Base-by-base conservation (phyloP, 2,329 filamentous ascomycete species). In the Phoma sp. region DNA sequence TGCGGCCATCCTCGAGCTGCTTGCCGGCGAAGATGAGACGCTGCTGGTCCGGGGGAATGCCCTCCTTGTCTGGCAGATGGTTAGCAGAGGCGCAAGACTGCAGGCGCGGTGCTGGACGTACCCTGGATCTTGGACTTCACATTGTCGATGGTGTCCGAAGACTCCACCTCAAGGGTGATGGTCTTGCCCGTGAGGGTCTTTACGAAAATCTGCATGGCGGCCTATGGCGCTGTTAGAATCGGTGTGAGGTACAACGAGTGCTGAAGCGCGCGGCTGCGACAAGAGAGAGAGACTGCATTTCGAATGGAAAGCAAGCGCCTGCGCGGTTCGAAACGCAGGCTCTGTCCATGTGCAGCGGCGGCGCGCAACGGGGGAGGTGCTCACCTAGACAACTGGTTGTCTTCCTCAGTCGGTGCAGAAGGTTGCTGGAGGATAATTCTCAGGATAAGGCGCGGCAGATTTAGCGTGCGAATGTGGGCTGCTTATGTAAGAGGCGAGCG, bases 141-240 rank as follows among this genome's bases (percentile, higher is more conserved):
- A 89, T 98, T 98, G 88, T 98, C 95, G 83, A 99, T 98, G 78
- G 93, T 98, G 83, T 99, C 95, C 77, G 89, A 93, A 75, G 92
- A 96, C 89, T 98, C 95, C 83, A 98, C 95, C 92, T 99, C 95
- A 75, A 99, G 93, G 89, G 95, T 98, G 89, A 98, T 98, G 79
- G 95, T 98, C 90, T 98, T 98, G 78, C 95, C 95, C 90, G 95
- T 98, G 75, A 98, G 73, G 80, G 82, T 84, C 76, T 84, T 84
- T 70, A 85, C 82, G 79, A 85, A 78, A 64, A 78, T 78, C 74
- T 78, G 75, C 75, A 77, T 77, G 70, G 70, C 71, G 74, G 70
- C 73, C 74, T 76, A 46, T 51, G 22, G 27, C 18, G 56, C 50
- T 68, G 67, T 57, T 27, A 51, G 33, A 10, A 33, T 30, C n/a